Evolutionary conservation across 345 rosid genomes (phyloP), one percentile per base, ranked within the genome.

Genomic region (Citrus cavaleriei): DNA sequence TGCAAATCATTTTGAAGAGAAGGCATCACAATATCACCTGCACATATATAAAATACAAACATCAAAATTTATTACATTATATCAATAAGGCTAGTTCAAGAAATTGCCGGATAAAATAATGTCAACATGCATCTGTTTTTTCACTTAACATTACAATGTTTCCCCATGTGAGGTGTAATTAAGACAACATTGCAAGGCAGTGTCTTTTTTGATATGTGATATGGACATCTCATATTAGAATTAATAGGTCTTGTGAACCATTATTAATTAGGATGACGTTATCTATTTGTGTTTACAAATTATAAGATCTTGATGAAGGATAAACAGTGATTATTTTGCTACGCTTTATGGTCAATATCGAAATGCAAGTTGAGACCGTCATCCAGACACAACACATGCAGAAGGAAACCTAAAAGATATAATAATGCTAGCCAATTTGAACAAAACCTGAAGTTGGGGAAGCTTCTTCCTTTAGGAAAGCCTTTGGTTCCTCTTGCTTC

Each of bases 401-500:
- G 18, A 13, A 46, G 5, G 18, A 46, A 46, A 46, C 51, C 51
- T 46, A 46, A 46, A 46, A 46, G 51, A 46, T 46, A 46, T 13
- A 46, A 46, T 46, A 46, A 46, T 3, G n/a, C 24, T 68, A 32
- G 35, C 8, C 54, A 54, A 40, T 24, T 27, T 58, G 38, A 75
- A 58, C 57, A 38, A 27, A 74, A 84, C 89, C 89, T 82, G 83
- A 80, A 80, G 74, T 30, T 46, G 60, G 63, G 54, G 66, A 61
- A 60, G 75, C 28, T 80, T 67, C 80, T 61, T 34, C 81, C 62
- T 64, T 64, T 5, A 32, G 67, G 49, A 71, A 28, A 68, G 21
- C 35, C 73, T 49, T 61, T 3, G 57, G 37, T 61, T 77, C 70
- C 38, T 62, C 80, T 42, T 34, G 62, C 46, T 61, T 71, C 79